Evolutionary conservation across 2,329 filamentous ascomycete species (phyloP), one percentile per base, ranked within the genome.

Genomic region (Exophiala oligosperma): DNA sequence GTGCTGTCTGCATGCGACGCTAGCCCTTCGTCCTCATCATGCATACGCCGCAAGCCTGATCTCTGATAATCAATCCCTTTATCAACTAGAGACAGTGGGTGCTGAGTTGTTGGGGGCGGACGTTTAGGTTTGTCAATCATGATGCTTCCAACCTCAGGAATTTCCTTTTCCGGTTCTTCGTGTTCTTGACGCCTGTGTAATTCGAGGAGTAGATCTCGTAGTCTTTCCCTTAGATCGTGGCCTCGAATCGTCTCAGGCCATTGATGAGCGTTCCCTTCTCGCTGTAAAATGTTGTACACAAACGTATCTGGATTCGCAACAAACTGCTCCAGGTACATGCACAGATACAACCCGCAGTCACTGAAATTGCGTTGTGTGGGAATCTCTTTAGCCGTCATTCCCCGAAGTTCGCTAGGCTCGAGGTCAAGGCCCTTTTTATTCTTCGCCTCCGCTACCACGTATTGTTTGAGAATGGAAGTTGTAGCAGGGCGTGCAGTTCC

Each of bases 281-380:
- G 83, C 26, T 79, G 81, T 4, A 96, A 76, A 17, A 96, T 76
- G 60, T 83, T 86, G 21, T 76, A 75, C 14, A 90, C 79, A 64
- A 95, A 94, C 0, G 70, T 72, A 62, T 90, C 84, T 0, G 93
- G 93, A 59, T 91, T 76, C 52, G 84, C 80, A 14, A 95, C 81
- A 63, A 99, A 96, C 63, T 89, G 86, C 64, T 91, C 84, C 53
- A 96, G 80, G 68, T 97, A 99, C 2, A 87, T 89, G 3, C 97
- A 77, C 2, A 97, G 77, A 66, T 89, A 99, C 0, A 97, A 77
- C 7, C 94, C 94, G 68, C 94, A 99, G 70, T 99, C 94, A 61
- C 84, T 92, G 66, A 82, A 89, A 69, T 99, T 97, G 49, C 84
- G 76, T 72, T 99, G 94, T 60, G 83, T 76, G 0, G 94, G 93